These are phyloP conservation scores for Fusarium buharicum DNA, from an alignment of 2,329 filamentous ascomycete species.

Conservation along the genomic window DNA sequence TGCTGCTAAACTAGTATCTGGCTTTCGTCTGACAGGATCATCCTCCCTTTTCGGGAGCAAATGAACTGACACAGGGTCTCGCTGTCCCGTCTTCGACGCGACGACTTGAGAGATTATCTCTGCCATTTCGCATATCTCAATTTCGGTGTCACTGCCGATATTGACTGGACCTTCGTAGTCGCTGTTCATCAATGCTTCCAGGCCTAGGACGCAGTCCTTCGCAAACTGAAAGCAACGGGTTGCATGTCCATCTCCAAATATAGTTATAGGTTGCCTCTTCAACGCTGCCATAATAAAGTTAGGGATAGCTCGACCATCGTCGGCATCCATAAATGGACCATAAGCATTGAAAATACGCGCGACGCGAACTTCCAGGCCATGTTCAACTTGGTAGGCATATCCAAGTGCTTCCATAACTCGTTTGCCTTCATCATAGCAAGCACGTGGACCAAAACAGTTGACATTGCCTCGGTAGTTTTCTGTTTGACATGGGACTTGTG, in stretches of 20 bases:
- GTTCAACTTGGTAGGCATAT: slow-evolving; percentile 43
- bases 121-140: slow-evolving; percentile 30
- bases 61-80: slow-evolving; percentile 8
- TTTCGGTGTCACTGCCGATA: slow-evolving; percentile 33
- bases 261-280: slow-evolving; percentile 26
- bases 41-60: slow-evolving; percentile 32
- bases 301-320: slow-evolving; percentile 31
- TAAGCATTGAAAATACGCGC: slow-evolving; percentile 40
- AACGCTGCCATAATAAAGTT: slow-evolving; percentile 38
- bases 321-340: slow-evolving; percentile 24
- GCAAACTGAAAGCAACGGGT: slow-evolving; percentile 33
- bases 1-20: slow-evolving; percentile 26
- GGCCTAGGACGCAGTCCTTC: slow-evolving; percentile 17
- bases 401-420: slow-evolving; percentile 52
- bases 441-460: slow-evolving; percentile 53
- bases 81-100: slow-evolving; percentile 19
- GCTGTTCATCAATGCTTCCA: slow-evolving; percentile 35
- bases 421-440: slow-evolving; percentile 57
- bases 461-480: slow-evolving; percentile 54
- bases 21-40: slow-evolving; percentile 29
- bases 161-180: slow-evolving; percentile 29
- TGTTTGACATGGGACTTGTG: slow-evolving; percentile 11
- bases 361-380: slow-evolving; percentile 39
- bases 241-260: slow-evolving; percentile 33
- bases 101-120: slow-evolving; percentile 27